Evolutionary conservation across 345 rosid genomes (phyloP).

Genomic region (Abelmoschus esculentus): DNA sequence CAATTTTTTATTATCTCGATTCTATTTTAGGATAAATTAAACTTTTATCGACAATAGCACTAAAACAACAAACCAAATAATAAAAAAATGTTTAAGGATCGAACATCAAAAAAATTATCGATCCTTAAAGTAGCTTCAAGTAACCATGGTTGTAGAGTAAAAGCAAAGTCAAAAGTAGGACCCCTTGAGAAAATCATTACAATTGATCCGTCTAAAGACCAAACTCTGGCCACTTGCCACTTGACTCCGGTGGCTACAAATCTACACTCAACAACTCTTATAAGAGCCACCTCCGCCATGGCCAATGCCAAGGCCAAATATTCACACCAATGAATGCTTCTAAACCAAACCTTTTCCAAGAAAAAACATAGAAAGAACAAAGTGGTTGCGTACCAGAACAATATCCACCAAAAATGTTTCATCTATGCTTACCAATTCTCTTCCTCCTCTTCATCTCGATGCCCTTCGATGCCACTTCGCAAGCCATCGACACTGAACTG

Average conservation of each 20-base stretch:
- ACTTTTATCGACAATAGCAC: no score
- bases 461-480: conserved; percentile 47
- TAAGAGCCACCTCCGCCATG: no score
- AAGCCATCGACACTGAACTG: conserved; percentile 21
- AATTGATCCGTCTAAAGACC: not conserved
- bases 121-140: not conserved
- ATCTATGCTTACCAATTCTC: not conserved
- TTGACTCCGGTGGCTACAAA: not conserved
- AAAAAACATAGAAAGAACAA: not conserved
- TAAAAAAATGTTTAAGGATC: no score
- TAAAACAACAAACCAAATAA: no score
- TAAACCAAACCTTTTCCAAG: not conserved
- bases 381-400: not conserved
- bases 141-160: not conserved
- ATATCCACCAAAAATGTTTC: not conserved
- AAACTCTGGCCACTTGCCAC: not conserved
- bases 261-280: no score
- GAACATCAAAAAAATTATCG: no score
- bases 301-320: no score
- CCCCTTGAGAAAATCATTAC: not conserved
- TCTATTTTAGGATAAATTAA: no score
- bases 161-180: not conserved
- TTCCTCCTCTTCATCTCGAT: conserved; percentile 24
- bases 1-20: no score
- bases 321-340: no score